Base-by-base conservation (phyloP, 805 yeast genomes). In the Myxozyma kluyveri region DNA sequence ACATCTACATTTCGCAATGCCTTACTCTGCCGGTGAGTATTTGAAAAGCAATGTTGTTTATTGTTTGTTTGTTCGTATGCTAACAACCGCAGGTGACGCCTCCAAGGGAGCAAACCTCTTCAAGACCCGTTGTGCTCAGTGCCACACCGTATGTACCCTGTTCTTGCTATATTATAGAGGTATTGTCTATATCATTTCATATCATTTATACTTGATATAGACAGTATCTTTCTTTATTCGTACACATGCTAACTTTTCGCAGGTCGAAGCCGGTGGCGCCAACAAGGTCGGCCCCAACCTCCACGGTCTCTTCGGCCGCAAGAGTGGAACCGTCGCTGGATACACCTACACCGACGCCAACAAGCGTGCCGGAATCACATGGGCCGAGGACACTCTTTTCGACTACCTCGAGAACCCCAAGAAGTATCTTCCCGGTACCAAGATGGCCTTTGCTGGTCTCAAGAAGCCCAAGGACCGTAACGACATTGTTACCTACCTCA, bases 401-500 rank as follows among this genome's bases (percentile, higher is more conserved):
- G 96, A 87, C 74, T 93, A 93, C 85, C 83, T 93, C 75, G 95
- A 86, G 77, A 93, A 93, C 87, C 99, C 99, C 79, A 93, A 93
- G 95, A 93, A 93, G 80, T 93, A 89, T 81, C 89, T 93, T 66
- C 99, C 99, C 72, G 99, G 99, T 75, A 93, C 98, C 80, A 93
- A 93, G 86, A 93, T 93, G 99, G 98, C 99, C 63, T 93, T 91
- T 69, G 99, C 96, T 78, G 99, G 99, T 79, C 83, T 93, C 76
- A 93, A 93, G 90, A 93, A 93, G 83, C 84, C 89, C 63, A 91
- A 89, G 85, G 99, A 93, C 81, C 88, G 98, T 84, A 87, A 88
- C 78, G 98, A 93, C 74, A 78, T 93, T 74, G 76, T 91, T 69
- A 82, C 98, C 67, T 91, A 88, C 47, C 50, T 55, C 36, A 55